Base-by-base conservation (phyloP, 306 rosid genomes). In the Aeschynomene evenia region DNA sequence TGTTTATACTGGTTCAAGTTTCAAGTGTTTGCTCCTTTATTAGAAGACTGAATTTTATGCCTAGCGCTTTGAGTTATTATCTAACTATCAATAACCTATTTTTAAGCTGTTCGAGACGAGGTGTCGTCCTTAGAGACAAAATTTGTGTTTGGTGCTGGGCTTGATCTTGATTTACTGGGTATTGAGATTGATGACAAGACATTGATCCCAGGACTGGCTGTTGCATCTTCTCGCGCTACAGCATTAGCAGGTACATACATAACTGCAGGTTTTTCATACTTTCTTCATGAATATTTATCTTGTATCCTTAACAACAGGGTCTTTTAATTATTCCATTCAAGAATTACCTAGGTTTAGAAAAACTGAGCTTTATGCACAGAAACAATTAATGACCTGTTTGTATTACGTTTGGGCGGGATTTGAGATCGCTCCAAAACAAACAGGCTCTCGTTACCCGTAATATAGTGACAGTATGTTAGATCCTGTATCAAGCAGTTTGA, bases 111-210 rank as follows among this genome's bases (percentile, higher is more conserved):
- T 68, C 84, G 86, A 49, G 91, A 85, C 75, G 99, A 94, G 82
- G 69, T 86, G 60, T 69, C 85, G 14, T 77, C 90, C 51, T 78
- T 91, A 11, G 86, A 79, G 70, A 56, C 70, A 63, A 82, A 29
- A 39, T 72, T 80, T 20, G 73, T 86, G 39, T 87, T 82, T 50
- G 99, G 99, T 36, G 87, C 97, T 8, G 86, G 95, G 67, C 84
- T 94, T 26, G 99, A 94, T 82, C 80, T 94, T 87, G 99, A 94
- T 80, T 77, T 94, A 31, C 70, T 94, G 82, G 95, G 97, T 37
- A 87, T 94, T 66, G 96, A 94, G 76, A 82, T 90, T 6, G 99
- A 91, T 59, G 92, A 88, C 20, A 75, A 87, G 63, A 87, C 96
- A 16, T 74, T 94, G 85, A 85, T 94, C 79, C 99, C 99, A 0